Conservation (phyloP, 495 filamentous ascomycete genomes). For the Hypoxylon crocopeplum region DNA sequence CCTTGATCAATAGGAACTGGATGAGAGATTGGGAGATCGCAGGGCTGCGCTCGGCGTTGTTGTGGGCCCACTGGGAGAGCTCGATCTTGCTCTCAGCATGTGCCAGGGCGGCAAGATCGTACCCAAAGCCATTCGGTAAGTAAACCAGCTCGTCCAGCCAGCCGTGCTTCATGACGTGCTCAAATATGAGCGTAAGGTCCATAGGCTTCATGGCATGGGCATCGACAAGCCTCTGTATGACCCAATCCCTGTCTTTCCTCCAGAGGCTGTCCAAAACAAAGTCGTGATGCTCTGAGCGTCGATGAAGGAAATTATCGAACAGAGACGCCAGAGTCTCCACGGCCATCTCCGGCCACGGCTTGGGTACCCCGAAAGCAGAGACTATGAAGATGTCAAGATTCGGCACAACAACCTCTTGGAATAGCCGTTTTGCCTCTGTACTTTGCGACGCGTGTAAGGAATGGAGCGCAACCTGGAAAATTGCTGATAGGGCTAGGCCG, state of each 20-base stretch:
- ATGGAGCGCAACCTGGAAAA: constrained; percentile 78
- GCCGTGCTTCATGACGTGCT: constrained; percentile 74
- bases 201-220: constrained; percentile 77
- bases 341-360: constrained; percentile 62
- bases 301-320: constrained; percentile 58
- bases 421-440: constrained; percentile 68
- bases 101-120: constrained; percentile 89
- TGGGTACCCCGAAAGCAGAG: constrained; percentile 70
- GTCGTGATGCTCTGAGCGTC: constrained; percentile 64
- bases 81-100: constrained; percentile 82
- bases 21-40: constrained; percentile 69
- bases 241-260: constrained; percentile 85
- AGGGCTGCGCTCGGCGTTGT: constrained; percentile 62
- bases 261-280: constrained; percentile 89
- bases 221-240: constrained; percentile 77
- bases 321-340: constrained; percentile 59
- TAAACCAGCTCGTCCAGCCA: constrained; percentile 84
- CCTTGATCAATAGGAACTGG: constrained; percentile 81
- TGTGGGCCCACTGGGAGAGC: constrained; percentile 79
- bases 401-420: constrained; percentile 70
- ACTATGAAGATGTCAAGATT: constrained; percentile 80
- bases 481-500: constrained; percentile 79
- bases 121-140: constrained; percentile 77
- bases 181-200: constrained; percentile 79
- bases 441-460: constrained; percentile 68